Evolutionary conservation across 148 eudicot species (phyloP).

Genomic region (Talinum fruticosum): DNA sequence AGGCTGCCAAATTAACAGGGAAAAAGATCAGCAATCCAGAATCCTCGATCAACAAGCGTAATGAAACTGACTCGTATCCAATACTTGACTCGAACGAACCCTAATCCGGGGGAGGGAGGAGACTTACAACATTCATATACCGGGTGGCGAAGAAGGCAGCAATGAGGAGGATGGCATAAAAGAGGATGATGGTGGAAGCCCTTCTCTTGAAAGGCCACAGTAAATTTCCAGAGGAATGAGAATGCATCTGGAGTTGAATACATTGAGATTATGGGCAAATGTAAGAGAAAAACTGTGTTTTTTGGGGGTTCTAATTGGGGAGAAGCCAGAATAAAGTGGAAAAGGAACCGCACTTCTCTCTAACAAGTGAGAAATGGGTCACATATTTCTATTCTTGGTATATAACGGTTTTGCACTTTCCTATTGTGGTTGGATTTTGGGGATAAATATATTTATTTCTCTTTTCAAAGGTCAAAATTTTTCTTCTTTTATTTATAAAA

Average conservation of each 20-base stretch:
- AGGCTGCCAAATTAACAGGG: conserved; percentile 24
- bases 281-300: background rate
- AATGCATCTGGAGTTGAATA: background rate
- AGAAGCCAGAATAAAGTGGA: background rate
- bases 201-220: conserved; percentile 25
- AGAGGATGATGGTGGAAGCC: conserved; percentile 15
- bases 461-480: background rate
- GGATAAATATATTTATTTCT: background rate
- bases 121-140: conserved; percentile 51
- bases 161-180: background rate
- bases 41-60: background rate
- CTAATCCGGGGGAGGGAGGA: no score
- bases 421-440: background rate
- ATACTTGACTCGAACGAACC: background rate
- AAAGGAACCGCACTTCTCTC: background rate
- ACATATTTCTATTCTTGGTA: background rate
- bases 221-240: background rate
- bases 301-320: background rate
- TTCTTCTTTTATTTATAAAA: background rate
- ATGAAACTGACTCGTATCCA: background rate
- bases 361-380: background rate
- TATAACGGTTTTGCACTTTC: background rate
- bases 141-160: conserved; percentile 29
- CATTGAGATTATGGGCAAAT: conserved; percentile 3
- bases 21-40: background rate